These are phyloP conservation scores for Candida boleticola DNA, from an alignment of 805 yeast species.

Conservation along the genomic window DNA sequence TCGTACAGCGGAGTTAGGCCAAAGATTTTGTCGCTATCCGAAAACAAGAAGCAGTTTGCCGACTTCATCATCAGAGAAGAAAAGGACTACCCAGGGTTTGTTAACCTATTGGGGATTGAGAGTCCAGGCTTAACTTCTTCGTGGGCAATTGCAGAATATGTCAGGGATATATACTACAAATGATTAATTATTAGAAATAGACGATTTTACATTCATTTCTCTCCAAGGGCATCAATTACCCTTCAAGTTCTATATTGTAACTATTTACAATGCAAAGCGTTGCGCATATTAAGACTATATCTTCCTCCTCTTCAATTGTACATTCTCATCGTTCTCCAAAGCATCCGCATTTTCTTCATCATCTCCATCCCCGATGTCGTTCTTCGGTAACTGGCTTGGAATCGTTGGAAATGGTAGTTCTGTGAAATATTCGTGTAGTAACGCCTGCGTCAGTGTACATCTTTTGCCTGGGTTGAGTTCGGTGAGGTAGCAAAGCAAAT, in stretches of 20 bases:
- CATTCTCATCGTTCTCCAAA: conserved; percentile 15
- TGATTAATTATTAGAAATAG: too few species aligned
- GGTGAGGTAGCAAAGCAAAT: conserved; percentile 69
- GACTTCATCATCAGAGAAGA: conserved; percentile 77
- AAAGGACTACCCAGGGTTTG: conserved; percentile 70
- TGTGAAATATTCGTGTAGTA: conserved; percentile 63
- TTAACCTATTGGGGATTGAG: conserved; percentile 80
- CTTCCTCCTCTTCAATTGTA: conserved; percentile 3
- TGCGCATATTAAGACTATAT: too few species aligned
- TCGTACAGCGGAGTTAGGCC: conserved; percentile 86
- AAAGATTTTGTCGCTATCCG: conserved; percentile 52
- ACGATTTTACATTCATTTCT: too few species aligned
- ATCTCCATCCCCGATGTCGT: conserved; percentile 11
- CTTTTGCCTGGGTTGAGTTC: conserved; percentile 76
- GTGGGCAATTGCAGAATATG: conserved; percentile 80
- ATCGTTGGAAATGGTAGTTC: conserved; percentile 76
- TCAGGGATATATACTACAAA: conserved; percentile 32
- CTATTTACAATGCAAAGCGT: too few species aligned
- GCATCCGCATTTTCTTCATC: conserved; percentile 17
- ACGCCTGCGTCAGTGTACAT: conserved; percentile 60
- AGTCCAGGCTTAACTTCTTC: conserved; percentile 87
- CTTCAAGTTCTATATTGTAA: not conserved
- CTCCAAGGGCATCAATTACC: too few species aligned
- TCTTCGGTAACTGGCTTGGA: conserved; percentile 61
- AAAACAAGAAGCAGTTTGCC: conserved; percentile 43